A percentile compares a stretch with the other conserved stretches of the same genome.
These are phyloP conservation scores for Dendrobium officinale DNA, from an alignment of 106 monocot species.

Conservation along the genomic window DNA sequence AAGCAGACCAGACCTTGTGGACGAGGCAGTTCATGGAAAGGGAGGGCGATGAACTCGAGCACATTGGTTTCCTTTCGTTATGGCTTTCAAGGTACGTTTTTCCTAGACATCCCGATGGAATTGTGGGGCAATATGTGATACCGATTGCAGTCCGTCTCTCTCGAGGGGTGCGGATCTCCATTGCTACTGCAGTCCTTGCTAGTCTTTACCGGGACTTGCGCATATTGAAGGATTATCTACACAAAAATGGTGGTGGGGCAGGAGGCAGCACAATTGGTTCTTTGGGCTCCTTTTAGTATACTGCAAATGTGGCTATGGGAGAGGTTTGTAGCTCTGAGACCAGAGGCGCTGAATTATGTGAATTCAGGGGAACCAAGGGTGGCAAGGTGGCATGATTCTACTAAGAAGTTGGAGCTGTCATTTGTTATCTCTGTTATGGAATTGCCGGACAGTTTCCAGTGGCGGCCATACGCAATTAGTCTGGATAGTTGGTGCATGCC, in stretches of 20 bases:
- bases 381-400: constrained; percentile 52
- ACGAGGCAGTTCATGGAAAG: constrained; percentile 46
- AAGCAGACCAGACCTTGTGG: constrained; percentile 56
- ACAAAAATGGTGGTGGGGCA: neutral
- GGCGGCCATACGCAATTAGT: constrained; percentile 42
- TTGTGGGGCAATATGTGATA: constrained; percentile 33
- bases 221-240: constrained; percentile 26
- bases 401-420: constrained; percentile 24
- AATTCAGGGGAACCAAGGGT: constrained; percentile 30
- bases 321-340: constrained; percentile 45
- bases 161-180: constrained; percentile 39
- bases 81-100: constrained; percentile 73
- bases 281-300: constrained; percentile 51
- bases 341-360: constrained; percentile 17
- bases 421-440: constrained; percentile 29
- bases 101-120: constrained; percentile 32
- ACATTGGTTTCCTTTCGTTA: constrained; percentile 55
- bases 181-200: constrained; percentile 55
- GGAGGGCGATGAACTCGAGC: constrained; percentile 44
- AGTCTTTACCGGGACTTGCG: constrained; percentile 46
- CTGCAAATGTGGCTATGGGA: constrained; percentile 81
- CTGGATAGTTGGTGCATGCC: constrained; percentile 24
- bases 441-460: constrained; percentile 32
- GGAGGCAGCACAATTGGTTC: constrained; percentile 7
- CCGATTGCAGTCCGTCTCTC: constrained; percentile 50